Base-by-base conservation (phyloP, 78 protist genomes). In the Diacronema lutheri region DNA sequence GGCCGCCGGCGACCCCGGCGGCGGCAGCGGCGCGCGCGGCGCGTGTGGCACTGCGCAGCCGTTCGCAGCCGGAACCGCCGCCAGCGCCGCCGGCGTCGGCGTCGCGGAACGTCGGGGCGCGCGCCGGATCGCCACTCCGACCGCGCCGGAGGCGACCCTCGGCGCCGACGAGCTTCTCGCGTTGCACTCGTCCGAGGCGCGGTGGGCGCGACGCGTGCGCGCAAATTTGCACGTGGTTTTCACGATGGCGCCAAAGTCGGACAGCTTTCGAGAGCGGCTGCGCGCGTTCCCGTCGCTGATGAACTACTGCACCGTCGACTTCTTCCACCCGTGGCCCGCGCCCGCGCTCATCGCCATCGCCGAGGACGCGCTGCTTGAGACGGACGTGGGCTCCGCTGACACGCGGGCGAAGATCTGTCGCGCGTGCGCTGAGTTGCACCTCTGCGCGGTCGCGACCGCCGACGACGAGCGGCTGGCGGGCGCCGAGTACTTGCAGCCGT, bases 241-340 rank as follows among this genome's bases (percentile, higher is more conserved):
- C 85, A 98, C 99, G 37, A 96, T 98, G 97, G 97, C 97, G 84
- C 99, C 99, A 6, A 88, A 97, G 69, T 40, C 60, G 20, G 91
- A 94, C 72, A 98, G 94, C 74, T 96, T 97, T 88, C 69, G 81
- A 62, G 92, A 83, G 83, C 93, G 99, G 23, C 69, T 97, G 4
- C 94, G 95, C 37, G 66, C 85, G 56, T 62, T 79, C 33, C 93
- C 92, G 41, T 88, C 92, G 31, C 95, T 98, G 58, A 97, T 95
- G 96, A 97, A 97, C 88, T 94, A 98, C 55, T 98, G 99, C 83
- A 97, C 95, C 40, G 72, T 98, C 65, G 98, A 98, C 88, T 97
- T 98, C 98, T 95, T 96, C 64, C 98, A 98, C 31, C 97, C 95
- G 50, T 98, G 99, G 99, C 79, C 94, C 25, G 85, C 78, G 25